phyloP scores from a whole-genome alignment of 345 rosid genomes.

The Eucalyptus sp. region DNA sequence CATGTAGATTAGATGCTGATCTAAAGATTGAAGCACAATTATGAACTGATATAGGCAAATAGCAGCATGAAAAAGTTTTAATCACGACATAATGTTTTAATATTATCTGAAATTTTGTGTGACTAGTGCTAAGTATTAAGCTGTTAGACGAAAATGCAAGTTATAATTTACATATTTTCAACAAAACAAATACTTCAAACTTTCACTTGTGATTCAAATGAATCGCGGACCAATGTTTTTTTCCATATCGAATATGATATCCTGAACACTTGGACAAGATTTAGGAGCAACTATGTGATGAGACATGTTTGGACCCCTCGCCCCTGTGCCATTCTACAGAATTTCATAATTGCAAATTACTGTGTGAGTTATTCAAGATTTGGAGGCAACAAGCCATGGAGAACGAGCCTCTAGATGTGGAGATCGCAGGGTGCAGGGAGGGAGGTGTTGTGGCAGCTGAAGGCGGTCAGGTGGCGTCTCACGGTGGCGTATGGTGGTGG shows the following conservation, averaged over 20 bases:
- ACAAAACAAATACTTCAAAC: background rate
- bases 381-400: too few species aligned
- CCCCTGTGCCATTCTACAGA: background rate
- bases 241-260: background rate
- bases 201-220: background rate
- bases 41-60: too few species aligned
- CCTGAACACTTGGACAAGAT: background rate
- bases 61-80: background rate
- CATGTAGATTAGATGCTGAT: background rate
- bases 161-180: too few species aligned
- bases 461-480: background rate
- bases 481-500: background rate
- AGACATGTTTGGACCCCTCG: background rate
- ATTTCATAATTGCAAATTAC: background rate
- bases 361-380: too few species aligned
- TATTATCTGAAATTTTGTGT: background rate
- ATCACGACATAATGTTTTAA: too few species aligned
- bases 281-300: background rate
- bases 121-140: background rate
- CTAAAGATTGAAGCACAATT: background rate
- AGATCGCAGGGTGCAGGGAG: background rate
- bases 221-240: accelerated
- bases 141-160: too few species aligned
- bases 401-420: background rate
- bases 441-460: background rate